phyloP scores from a whole-genome alignment of 192 early-diverging fungal species.

The Entomortierella parvispora region DNA sequence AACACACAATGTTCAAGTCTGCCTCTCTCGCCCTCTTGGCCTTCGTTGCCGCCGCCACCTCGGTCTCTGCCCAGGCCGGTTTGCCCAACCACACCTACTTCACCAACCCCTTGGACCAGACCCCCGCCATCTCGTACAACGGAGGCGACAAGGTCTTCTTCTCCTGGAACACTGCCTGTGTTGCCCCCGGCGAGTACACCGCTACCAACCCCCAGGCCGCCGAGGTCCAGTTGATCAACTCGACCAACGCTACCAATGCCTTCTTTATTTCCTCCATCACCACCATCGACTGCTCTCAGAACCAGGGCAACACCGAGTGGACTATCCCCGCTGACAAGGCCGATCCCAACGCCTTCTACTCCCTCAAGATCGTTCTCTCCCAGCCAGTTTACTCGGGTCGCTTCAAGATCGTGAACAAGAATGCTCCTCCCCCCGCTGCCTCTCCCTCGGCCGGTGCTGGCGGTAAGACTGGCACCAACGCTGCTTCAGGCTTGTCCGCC shows the following conservation, averaged over 20 bases:
- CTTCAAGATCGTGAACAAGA: slow-evolving; percentile 20
- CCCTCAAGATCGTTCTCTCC: slow-evolving; percentile 22
- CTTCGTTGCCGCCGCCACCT: slow-evolving; percentile 6
- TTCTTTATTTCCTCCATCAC: slow-evolving; percentile 7
- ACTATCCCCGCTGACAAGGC: slow-evolving; percentile 9
- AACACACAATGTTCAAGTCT: slow-evolving; percentile 25
- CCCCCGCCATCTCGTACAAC: neutral
- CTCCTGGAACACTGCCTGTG: slow-evolving; percentile 30
- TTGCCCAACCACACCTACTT: slow-evolving; percentile 26
- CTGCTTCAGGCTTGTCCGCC: slow-evolving; percentile 1
- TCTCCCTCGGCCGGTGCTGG: neutral
- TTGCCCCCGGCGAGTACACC: neutral
- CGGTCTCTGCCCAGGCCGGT: slow-evolving; percentile 9
- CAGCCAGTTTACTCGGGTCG: slow-evolving; percentile 19
- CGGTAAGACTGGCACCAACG: neutral
- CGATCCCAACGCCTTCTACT: slow-evolving; percentile 7
- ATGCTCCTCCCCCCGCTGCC: neutral
- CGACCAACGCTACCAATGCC: slow-evolving; percentile 24
- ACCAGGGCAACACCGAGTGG: slow-evolving; percentile 17
- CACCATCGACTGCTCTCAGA: slow-evolving; percentile 26
- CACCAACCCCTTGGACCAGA: slow-evolving; percentile 22
- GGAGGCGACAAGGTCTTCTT: slow-evolving; percentile 18
- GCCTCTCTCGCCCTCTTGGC: slow-evolving; percentile 18
- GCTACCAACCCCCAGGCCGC: slow-evolving; percentile 11
- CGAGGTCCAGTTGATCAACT: slow-evolving; percentile 34